phyloP scores from a whole-genome alignment of 1,139 yeast genomes.

The Debaryomycetaceae sp. region DNA sequence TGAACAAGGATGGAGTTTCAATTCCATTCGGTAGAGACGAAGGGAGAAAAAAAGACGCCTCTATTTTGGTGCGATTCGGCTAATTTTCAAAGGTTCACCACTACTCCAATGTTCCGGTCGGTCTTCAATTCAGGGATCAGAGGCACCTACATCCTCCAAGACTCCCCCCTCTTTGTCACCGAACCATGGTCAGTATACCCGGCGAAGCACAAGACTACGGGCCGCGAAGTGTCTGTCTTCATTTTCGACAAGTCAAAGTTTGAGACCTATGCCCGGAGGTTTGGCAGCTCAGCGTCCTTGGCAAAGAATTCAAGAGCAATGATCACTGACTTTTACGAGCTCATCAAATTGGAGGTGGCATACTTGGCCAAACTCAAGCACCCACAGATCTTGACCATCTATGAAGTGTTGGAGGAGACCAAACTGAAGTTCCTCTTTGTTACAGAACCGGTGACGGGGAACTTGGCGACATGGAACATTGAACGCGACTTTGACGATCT shows the following conservation, averaged over 20 bases:
- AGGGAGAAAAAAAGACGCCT: neutral
- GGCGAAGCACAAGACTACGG: slow-evolving; percentile 58
- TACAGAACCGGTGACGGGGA: slow-evolving; percentile 65
- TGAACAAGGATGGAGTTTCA: neutral
- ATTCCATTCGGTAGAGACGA: neutral
- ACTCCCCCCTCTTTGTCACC: slow-evolving; percentile 60
- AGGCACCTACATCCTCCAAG: slow-evolving; percentile 61
- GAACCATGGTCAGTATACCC: slow-evolving; percentile 86
- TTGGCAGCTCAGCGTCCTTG: slow-evolving; percentile 36
- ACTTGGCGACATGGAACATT: slow-evolving; percentile 37
- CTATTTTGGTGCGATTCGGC: neutral
- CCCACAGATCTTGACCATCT: slow-evolving; percentile 71
- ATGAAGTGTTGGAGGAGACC: slow-evolving; percentile 85
- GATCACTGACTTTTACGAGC: slow-evolving; percentile 29
- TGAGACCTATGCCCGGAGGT: slow-evolving; percentile 42
- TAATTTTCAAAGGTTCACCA: neutral
- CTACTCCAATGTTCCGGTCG: slow-evolving; percentile 21
- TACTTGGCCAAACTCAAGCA: slow-evolving; percentile 76
- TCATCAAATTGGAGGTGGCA: slow-evolving; percentile 41
- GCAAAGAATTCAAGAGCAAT: slow-evolving; percentile 27
- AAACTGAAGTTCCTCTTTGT: slow-evolving; percentile 70
- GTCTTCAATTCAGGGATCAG: slow-evolving; percentile 57
- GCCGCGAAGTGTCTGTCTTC: slow-evolving; percentile 65
- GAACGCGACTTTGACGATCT: slow-evolving; percentile 47
- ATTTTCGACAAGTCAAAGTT: slow-evolving; percentile 77